Evolutionary conservation across 2,329 filamentous ascomycete genomes (phyloP), one percentile per base, ranked within the genome.

Genomic region (Plenodomus biglobosus): DNA sequence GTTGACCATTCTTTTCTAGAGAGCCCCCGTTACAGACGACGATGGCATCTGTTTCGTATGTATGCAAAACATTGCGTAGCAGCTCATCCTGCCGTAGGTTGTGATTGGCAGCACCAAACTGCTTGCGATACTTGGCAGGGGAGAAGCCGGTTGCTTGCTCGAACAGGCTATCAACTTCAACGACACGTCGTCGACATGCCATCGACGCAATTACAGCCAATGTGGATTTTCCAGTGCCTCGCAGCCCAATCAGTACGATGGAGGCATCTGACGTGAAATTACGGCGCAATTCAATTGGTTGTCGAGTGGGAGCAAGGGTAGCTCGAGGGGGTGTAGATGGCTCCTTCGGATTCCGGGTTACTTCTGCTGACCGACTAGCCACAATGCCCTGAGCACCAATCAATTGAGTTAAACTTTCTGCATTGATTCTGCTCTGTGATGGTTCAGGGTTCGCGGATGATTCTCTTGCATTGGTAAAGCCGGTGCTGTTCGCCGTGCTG

Each of bases 211-310:
- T 89, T 40, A 92, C 81, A 13, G 85, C 88, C 10, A 92, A 75
- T 1, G 86, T 90, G 1, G 86, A 87, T 69, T 91, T 91, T 15
- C 88, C 88, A 4, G 85, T 83, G 10, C 87, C 88, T 13, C 86
- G 83, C 46, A 90, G 84, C 2, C 88, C 88, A 18, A 88, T 80
- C 16, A 92, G 76, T 6, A 91, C 80, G 46, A 92, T 83, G 1
- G 88, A 90, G 1, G 85, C 84, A 74, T 87, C 80, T 8, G 77
- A 68, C 8, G 76, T 72, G 61, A 87, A 88, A 16, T 63, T 61
- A 38, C 62, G 74, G 46, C 59, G 55, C 7, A 63, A 62, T 37
- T 67, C 55, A 15, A 38, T 46, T 15, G 53, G 45, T 18, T 52
- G 40, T 17, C 50, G 37, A 18, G 54, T 41, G 4, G 61, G 64